Base-by-base conservation (phyloP, 106 monocot species). In the Posidonia australis region DNA sequence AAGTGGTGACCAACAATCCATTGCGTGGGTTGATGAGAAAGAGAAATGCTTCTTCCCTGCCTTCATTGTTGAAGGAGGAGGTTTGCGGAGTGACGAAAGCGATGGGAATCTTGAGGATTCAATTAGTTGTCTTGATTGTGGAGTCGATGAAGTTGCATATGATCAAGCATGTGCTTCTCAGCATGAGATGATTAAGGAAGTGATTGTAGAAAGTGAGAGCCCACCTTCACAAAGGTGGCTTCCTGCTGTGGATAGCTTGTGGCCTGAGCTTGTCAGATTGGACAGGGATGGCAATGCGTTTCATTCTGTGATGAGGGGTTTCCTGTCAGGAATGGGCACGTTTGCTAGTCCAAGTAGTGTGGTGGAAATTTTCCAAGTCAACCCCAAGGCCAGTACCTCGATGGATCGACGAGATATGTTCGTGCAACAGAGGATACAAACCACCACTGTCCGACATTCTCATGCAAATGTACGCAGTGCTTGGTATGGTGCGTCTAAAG, bases 1-100 rank as follows among this genome's bases (percentile, higher is more conserved):
- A 23, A 78, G 72, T 11, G 57, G 45, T 42, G 72, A 66, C 21
- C 69, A 66, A 10, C 14, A 58, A 0, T 85, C 84, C 5, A 48
- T 85, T 24, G 62, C 84, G 17, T 85, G 84, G 84, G 72, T 85
- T 44, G 85, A 85, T 48, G 81, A 78, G 22, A 19, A 46, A 12
- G 62, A 72, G 1, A 78, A 76, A 24, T 78, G 81, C 57, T 85
- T 85, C 57, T 85, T 85, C 46, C 85, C 85, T 5, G 18, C 56
- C 9, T 18, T 64, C 1, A 80, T 77, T 72, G 14, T 77, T 54
- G 71, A 70, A 48, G 75, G 74, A 11, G 61, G 60, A 5, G 29
- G 7, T 48, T 44, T 3, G 5, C 19, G 5, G 20, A 11, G 16
- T 5, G 16, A 31, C 32, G 17, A n/a, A 18, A 52, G 52, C 18